Evolutionary conservation across 2,329 filamentous ascomycete genomes (phyloP).

Genomic region (Hypoxylon sp.): DNA sequence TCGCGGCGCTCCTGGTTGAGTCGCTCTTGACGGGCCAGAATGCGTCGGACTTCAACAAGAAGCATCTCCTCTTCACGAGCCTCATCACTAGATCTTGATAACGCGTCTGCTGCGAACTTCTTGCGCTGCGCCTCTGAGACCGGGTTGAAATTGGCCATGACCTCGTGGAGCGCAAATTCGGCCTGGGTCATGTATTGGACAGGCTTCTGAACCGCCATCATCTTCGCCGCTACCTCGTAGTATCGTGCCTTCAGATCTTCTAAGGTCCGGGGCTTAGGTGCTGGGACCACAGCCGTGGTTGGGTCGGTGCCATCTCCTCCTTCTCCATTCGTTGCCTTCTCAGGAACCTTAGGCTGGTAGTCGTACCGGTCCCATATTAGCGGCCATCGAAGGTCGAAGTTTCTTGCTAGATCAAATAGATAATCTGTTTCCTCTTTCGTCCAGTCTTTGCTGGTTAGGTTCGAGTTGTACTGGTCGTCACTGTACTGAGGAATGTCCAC

Average conservation of each 20-base stretch:
- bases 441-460: conserved; percentile 84
- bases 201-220: conserved; percentile 85
- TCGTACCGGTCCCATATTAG: conserved; percentile 95
- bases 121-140: conserved; percentile 85
- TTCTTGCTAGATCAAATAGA: conserved; percentile 79
- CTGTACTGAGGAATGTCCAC: conserved; percentile 85
- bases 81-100: conserved; percentile 87
- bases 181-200: conserved; percentile 88
- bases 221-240: conserved; percentile 86
- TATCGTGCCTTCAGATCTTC: conserved; percentile 94
- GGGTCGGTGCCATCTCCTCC: conserved; percentile 61
- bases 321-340: conserved; percentile 56
- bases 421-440: conserved; percentile 95
- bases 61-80: conserved; percentile 92
- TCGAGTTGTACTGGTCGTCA: conserved; percentile 86
- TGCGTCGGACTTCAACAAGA: conserved; percentile 90
- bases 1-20: conserved; percentile 91
- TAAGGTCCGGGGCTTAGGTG: conserved; percentile 74
- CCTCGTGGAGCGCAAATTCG: conserved; percentile 87
- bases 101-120: conserved; percentile 83
- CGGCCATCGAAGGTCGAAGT: conserved; percentile 91
- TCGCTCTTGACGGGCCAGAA: conserved; percentile 86
- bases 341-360: conserved; percentile 66
- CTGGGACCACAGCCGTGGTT: conserved; percentile 68
- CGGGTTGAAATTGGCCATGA: conserved; percentile 88